Base-by-base conservation (phyloP, 2,329 filamentous ascomycete species). In the Diplodia seriata region DNA sequence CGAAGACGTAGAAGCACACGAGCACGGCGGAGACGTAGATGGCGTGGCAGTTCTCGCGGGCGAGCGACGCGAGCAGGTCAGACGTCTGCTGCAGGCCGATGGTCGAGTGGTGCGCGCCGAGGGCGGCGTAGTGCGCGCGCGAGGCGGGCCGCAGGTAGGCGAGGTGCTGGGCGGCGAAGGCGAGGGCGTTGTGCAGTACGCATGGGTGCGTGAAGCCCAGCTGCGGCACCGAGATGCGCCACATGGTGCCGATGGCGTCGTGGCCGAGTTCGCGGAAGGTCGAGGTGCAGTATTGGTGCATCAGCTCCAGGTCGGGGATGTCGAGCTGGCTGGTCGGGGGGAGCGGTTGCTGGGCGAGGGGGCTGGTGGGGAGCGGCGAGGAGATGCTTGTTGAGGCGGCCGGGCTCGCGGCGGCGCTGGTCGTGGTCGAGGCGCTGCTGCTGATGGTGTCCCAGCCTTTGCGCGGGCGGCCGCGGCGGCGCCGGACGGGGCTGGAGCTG, bases 181-280 rank as follows among this genome's bases (percentile, higher is more conserved):
- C 65, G 31, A 67, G 31, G 8, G 47, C 55, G 15, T 57, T 47
- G 47, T 67, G 65, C 11, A 67, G 43, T 14, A 67, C 40, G 29
- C 20, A 59, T 0, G 49, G 18, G 2, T 59, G 31, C 29, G 29
- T n/a, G 31, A 67, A 67, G 1, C 65, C 65, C 5, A 67, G 26
- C 8, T 49, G 29, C 7, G 55, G 65, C 1, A 67, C 47, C 15
- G 38, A n/a, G 23, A 31, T 53, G 14, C 15, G 29, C 65, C 65
- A 67, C 40, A 67, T 51, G 29, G 31, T 51, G 2, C 47, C 54
- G 23, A 59, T 38, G 20, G 29, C 54, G 9, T 50, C 61, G 31
- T 23, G 20, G 38, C 49, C 61, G 15, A 65, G 49, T 12, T 40
- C 61, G 31, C 2, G 14, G 31, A 20, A 65, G 7, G 61, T 65